Conservation (phyloP, 2,329 filamentous ascomycete genomes). For the Podosphaera fusca region DNA sequence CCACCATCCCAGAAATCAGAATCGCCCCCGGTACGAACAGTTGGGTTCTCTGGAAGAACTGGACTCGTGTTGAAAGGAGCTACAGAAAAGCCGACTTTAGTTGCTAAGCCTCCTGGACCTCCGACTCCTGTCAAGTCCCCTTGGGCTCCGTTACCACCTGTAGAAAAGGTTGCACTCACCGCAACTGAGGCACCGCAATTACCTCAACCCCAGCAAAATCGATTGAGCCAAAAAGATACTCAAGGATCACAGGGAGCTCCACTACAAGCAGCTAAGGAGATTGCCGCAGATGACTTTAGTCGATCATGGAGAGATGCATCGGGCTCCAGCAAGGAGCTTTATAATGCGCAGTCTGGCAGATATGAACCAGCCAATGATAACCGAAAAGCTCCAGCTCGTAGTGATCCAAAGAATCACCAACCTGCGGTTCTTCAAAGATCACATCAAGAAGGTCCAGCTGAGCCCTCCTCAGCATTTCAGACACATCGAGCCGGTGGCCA, state of each 20-base stretch:
- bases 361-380: slow-evolving; percentile 69
- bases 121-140: slow-evolving; percentile 65
- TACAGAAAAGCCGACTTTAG: slow-evolving; percentile 47
- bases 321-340: slow-evolving; percentile 51
- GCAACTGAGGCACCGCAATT: slow-evolving; percentile 29
- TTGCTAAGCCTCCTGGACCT: slow-evolving; percentile 44
- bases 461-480: slow-evolving; percentile 73
- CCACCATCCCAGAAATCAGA: slow-evolving; percentile 12
- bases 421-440: slow-evolving; percentile 61
- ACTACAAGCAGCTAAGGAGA: slow-evolving; percentile 47
- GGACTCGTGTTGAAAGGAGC: slow-evolving; percentile 43
- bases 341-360: slow-evolving; percentile 82
- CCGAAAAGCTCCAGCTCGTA: slow-evolving; percentile 44
- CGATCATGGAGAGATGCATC: slow-evolving; percentile 62
- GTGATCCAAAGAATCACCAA: slow-evolving; percentile 44
- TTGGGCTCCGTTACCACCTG: slow-evolving; percentile 68
- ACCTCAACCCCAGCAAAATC: slow-evolving; percentile 21
- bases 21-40: slow-evolving; percentile 13
- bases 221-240: slow-evolving; percentile 30
- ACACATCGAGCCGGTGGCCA: slow-evolving; percentile 44
- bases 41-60: slow-evolving; percentile 20
- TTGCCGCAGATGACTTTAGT: slow-evolving; percentile 83
- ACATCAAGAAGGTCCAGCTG: slow-evolving; percentile 44
- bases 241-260: slow-evolving; percentile 30
- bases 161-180: slow-evolving; percentile 57